phyloP scores from a whole-genome alignment of 148 eudicot species.

The Silene latifolia region DNA sequence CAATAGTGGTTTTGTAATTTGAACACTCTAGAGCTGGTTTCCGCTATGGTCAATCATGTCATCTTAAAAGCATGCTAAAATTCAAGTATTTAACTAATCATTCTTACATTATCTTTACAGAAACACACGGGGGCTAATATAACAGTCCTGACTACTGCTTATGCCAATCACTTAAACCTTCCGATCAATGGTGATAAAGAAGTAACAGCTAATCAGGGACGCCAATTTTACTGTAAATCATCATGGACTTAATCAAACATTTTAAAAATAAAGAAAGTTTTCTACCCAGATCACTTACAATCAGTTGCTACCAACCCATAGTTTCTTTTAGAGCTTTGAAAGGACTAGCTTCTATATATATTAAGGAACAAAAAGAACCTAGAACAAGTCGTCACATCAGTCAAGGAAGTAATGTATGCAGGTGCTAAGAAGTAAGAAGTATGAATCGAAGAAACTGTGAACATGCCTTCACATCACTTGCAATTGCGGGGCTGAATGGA shows the following conservation, averaged over 20 bases:
- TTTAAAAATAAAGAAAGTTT: not conserved
- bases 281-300: not conserved
- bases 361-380: not conserved
- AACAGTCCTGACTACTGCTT: too few relatives aligned
- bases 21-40: too few relatives aligned
- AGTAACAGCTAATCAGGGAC: too few relatives aligned
- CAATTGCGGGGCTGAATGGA: slow-evolving; percentile 29
- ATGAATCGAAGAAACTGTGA: not conserved
- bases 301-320: not conserved
- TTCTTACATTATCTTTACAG: too few relatives aligned
- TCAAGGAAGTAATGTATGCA: not conserved
- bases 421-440: not conserved
- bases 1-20: too few relatives aligned
- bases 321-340: not conserved
- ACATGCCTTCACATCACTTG: slow-evolving; percentile 63
- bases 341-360: not conserved
- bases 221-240: not conserved
- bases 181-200: too few relatives aligned
- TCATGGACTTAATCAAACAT: not conserved
- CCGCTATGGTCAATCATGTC: too few relatives aligned
- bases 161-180: too few relatives aligned
- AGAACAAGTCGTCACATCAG: not conserved
- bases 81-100: too few relatives aligned
- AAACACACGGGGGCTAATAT: too few relatives aligned
- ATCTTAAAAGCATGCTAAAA: too few relatives aligned